These are phyloP conservation scores for Xylariaceae sp. DNA, from an alignment of 2,329 filamentous ascomycete species.

Conservation along the genomic window DNA sequence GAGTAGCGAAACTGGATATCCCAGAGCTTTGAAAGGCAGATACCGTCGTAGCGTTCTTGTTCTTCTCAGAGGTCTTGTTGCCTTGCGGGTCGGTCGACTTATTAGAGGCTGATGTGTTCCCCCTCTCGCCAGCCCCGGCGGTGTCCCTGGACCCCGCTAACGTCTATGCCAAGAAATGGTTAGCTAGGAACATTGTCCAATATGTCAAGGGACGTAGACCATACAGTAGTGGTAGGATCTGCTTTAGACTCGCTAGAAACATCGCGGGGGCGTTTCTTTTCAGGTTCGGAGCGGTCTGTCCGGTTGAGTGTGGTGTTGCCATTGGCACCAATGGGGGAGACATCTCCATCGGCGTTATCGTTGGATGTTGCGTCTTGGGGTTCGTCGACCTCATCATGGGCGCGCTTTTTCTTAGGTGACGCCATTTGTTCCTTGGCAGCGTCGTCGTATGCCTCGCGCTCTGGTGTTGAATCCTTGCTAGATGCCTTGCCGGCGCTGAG, in stretches of 20 bases:
- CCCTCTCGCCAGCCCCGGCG: constrained; percentile 15
- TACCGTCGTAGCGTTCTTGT: constrained; percentile 50
- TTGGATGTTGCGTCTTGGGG: constrained; percentile 47
- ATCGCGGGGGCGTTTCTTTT: constrained; percentile 70
- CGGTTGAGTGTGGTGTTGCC: constrained; percentile 50
- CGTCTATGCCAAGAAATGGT: constrained; percentile 17
- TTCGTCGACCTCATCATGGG: constrained; percentile 63
- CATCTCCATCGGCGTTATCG: constrained; percentile 40
- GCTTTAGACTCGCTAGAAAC: constrained; percentile 47
- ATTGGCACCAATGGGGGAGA: constrained; percentile 50
- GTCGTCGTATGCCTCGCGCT: constrained; percentile 41
- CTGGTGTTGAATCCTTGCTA: constrained; percentile 24
- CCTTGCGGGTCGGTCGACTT: constrained; percentile 12
- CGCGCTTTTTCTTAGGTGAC: constrained; percentile 71
- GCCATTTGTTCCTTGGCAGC: constrained; percentile 56
- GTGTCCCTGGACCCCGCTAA: constrained; percentile 19
- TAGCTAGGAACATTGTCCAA: constrained; percentile 3
- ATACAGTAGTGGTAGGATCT: constrained; percentile 42
- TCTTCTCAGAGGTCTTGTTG: constrained; percentile 34
- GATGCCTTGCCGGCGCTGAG: constrained; percentile 24
- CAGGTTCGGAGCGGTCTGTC: constrained; percentile 62
- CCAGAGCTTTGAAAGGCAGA: constrained; percentile 68
- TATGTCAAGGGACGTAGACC: constrained; percentile 20
- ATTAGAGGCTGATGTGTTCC: constrained; percentile 18
- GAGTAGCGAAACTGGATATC: constrained; percentile 66